Percentiles rank a stretch among this genome's conserved stretches.
phyloP scores from a whole-genome alignment of 768 basidiomycete species.

The Gymnopilus junonius region DNA sequence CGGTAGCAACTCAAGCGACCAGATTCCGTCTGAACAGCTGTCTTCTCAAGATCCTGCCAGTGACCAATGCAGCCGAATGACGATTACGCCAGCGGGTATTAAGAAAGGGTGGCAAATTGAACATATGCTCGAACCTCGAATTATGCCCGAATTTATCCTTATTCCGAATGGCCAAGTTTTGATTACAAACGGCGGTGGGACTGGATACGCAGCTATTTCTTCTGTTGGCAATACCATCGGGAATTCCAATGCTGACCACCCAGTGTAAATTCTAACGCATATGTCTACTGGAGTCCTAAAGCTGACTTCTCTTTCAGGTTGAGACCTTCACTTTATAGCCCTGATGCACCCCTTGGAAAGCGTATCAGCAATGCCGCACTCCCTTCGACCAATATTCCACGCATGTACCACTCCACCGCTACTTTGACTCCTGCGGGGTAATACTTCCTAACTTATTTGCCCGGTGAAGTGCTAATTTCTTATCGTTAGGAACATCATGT shows the following conservation, averaged over 20 bases:
- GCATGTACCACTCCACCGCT: conserved; percentile 65
- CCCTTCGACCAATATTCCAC: conserved; percentile 45
- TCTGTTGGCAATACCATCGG: conserved; percentile 30
- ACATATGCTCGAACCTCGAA: conserved; percentile 41
- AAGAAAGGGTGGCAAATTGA: conserved; percentile 48
- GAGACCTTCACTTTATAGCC: conserved; percentile 52
- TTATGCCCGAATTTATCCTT: conserved; percentile 40
- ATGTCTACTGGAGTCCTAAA: neutral
- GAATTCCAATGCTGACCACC: conserved; percentile 30
- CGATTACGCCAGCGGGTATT: conserved; percentile 41
- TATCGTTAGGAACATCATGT: conserved; percentile 27
- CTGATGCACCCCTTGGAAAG: conserved; percentile 41
- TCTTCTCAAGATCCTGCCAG: conserved; percentile 46
- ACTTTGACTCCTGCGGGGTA: conserved; percentile 54
- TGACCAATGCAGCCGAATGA: conserved; percentile 43
- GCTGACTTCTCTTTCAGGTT: conserved; percentile 12
- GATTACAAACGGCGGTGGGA: conserved; percentile 45
- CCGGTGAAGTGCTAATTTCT: neutral
- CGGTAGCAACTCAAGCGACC: conserved; percentile 40
- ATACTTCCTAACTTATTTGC: neutral
- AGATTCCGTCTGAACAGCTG: conserved; percentile 20
- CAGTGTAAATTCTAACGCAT: conserved; percentile 14
- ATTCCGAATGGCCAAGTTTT: conserved; percentile 46
- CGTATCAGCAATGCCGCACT: conserved; percentile 49
- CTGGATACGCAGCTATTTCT: conserved; percentile 40